Conservation (phyloP, 2,329 filamentous ascomycete species). For the Claviceps monticola region DNA sequence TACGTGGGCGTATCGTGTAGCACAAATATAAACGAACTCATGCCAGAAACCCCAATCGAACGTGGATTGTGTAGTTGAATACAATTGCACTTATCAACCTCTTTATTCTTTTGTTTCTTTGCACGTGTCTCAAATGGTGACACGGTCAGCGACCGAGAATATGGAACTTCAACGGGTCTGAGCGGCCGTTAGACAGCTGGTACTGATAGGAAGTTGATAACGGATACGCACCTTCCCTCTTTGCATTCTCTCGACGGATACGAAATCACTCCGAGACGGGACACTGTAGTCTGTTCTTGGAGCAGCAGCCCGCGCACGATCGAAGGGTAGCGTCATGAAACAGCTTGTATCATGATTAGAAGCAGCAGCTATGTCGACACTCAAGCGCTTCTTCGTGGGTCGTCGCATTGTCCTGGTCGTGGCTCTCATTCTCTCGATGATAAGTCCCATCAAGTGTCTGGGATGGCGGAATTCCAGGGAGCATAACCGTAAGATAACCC, state of each 20-base stretch:
- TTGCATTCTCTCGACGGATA: neutral
- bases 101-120: neutral
- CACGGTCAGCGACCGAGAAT: neutral
- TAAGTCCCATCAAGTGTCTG: neutral
- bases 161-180: neutral
- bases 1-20: no score
- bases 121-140: neutral
- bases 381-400: neutral
- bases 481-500: neutral
- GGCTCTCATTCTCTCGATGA: neutral
- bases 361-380: neutral
- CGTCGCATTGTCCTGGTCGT: neutral
- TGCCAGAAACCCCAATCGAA: no score
- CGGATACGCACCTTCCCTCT: conserved; percentile 2
- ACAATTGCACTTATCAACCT: neutral
- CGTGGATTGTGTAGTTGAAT: neutral
- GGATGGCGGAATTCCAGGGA: neutral
- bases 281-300: neutral
- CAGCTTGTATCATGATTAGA: neutral
- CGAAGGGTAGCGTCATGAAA: neutral
- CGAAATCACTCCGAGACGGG: neutral
- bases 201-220: neutral
- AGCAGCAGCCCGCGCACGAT: neutral
- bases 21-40: no score
- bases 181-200: neutral